These are phyloP conservation scores for Ploettnerulaceae sp. DNA, from an alignment of 2,329 filamentous ascomycete species.

Conservation along the genomic window DNA sequence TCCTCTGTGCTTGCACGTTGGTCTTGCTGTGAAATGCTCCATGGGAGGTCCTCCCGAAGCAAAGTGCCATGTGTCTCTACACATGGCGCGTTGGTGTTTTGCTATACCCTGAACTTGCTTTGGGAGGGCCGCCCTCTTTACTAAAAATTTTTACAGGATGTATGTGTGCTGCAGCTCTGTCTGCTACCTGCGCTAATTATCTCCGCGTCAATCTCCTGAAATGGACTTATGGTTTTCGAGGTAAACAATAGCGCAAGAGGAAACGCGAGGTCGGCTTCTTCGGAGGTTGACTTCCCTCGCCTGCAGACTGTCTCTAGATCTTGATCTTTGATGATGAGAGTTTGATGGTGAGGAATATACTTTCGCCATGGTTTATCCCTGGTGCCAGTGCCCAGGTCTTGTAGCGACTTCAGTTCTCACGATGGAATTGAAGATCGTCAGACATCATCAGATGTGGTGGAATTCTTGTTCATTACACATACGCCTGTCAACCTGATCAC, in stretches of 20 bases:
- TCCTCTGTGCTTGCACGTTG: conserved; percentile 37
- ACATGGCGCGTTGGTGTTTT: conserved; percentile 22
- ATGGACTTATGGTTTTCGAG: conserved; percentile 68
- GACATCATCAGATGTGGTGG: neutral
- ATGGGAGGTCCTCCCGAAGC: conserved; percentile 72
- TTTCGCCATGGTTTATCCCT: neutral
- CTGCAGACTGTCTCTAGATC: conserved; percentile 74
- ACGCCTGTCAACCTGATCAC: neutral
- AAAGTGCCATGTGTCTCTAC: conserved; percentile 19
- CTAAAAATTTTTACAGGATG: conserved; percentile 22
- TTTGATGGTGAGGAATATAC: conserved; percentile 71
- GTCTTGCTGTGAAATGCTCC: conserved; percentile 61
- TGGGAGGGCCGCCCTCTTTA: conserved; percentile 27
- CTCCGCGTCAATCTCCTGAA: conserved; percentile 69
- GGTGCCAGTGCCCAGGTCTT: neutral
- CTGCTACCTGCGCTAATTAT: conserved; percentile 65
- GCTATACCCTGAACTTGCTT: conserved; percentile 32
- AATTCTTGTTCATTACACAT: neutral
- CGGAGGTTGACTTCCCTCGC: conserved; percentile 52
- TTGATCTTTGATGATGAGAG: conserved; percentile 60
- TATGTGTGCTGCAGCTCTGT: conserved; percentile 4
- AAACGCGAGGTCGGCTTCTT: conserved; percentile 46
- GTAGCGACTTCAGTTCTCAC: too few species aligned
- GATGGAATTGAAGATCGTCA: too few species aligned
- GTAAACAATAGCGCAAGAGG: conserved; percentile 90